Percentiles rank a stretch among this genome's conserved stretches.
Conservation (phyloP, 2,329 filamentous ascomycete genomes). For the Calonectria pteridis region DNA sequence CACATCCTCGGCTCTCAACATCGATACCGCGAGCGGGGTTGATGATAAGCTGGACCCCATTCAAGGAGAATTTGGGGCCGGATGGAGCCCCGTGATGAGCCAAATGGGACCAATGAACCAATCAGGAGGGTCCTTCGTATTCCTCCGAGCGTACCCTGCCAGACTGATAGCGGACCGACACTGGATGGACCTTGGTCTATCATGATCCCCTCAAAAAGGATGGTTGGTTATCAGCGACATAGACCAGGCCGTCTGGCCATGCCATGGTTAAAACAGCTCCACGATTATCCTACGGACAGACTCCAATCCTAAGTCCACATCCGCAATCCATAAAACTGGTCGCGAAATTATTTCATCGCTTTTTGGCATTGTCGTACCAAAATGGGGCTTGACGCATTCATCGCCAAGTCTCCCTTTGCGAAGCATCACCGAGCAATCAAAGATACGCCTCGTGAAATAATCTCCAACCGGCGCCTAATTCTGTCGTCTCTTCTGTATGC, state of each 20-base stretch:
- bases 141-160: neutral
- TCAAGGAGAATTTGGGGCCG: neutral
- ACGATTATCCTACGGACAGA: neutral
- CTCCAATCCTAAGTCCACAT: neutral
- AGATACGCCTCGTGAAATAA: conserved; percentile 11
- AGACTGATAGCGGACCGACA: neutral
- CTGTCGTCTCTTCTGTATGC: conserved; percentile 3
- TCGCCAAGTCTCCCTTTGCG: conserved; percentile 2
- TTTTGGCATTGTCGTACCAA: neutral
- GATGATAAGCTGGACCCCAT: neutral
- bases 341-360: neutral
- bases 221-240: neutral
- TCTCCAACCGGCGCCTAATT: neutral
- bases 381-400: neutral
- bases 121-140: neutral
- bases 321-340: neutral
- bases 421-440: conserved; percentile 10
- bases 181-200: neutral
- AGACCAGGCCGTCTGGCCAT: neutral
- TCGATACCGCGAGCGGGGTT: neutral
- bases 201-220: neutral
- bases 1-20: neutral
- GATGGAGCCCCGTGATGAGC: neutral
- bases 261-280: neutral
- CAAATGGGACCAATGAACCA: neutral